Evolutionary conservation across 495 filamentous ascomycete genomes (phyloP), one percentile per base, ranked within the genome.

Genomic region (Platismatia glauca): DNA sequence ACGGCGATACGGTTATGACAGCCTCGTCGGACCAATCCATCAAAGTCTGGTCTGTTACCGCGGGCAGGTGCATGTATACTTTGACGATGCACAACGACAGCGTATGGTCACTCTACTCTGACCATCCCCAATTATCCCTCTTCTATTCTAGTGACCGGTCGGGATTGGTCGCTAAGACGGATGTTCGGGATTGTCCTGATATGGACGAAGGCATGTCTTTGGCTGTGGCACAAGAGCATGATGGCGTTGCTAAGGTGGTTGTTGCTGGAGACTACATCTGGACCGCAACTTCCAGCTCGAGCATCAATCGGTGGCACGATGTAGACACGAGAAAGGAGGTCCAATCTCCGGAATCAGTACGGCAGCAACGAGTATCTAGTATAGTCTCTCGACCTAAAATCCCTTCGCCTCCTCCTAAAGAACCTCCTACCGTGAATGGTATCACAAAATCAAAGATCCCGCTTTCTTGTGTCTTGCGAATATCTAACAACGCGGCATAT

Each of bases 81-180:
- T 79, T 98, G 59, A 96, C 91, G 20, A 97, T 97, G 94, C 94
- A 98, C 71, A 95, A 94, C 71, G 90, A 95, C 69, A 96, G 91
- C 71, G 93, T 98, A 24, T 98, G 94, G 94, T 94, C 91, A 34
- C 80, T 98, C 24, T 95, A 87, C 70, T 96, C 94, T 0, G 85
- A 93, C 58, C 84, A 96, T 67, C 91, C 91, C 11, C 78, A 86
- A 53, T 81, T 98, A 4, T 86, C 87, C 6, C 82, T 96, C 16
- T 96, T 97, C 71, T 96, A 97, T 75, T 97, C 92, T 38, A 89
- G 88, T 68, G 94, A 98, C 72, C 83, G 91, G 27, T 91, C 89
- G 7, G 94, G 94, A 3, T 71, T 97, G 60, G 88, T 97, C 48
- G 93, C 91, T 39, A 97, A 97, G 78, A 97, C 91, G 7, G 95